Percentiles rank a stretch among this genome's conserved stretches.
Conservation (phyloP, 805 yeast species). For the Blastobotrys americana region DNA sequence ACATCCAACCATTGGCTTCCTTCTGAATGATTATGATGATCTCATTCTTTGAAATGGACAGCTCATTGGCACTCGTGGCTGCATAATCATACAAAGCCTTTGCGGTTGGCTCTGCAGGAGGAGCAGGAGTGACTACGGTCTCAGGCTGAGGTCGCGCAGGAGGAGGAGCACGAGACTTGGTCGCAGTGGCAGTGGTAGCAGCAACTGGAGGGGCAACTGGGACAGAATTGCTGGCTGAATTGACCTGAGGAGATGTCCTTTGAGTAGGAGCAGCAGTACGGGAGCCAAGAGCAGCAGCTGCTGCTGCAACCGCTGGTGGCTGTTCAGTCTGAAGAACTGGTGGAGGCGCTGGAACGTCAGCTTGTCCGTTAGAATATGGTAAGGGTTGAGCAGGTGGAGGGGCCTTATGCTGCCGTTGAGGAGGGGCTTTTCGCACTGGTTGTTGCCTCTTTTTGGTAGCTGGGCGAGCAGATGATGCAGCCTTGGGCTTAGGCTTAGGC, state of each 20-base stretch:
- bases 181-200: slow-evolving; percentile 13
- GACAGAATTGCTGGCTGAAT: slow-evolving; percentile 9
- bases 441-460: slow-evolving; percentile 17
- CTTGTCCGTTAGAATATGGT: slow-evolving; percentile 1
- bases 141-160: slow-evolving; percentile 51
- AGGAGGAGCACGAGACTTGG: slow-evolving; percentile 16
- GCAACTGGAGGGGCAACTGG: slow-evolving; percentile 22
- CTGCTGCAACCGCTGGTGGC: slow-evolving; percentile 6
- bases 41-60: slow-evolving; percentile 60
- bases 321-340: slow-evolving; percentile 20
- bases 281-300: slow-evolving; percentile 20
- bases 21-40: slow-evolving; percentile 63
- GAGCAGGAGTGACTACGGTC: slow-evolving; percentile 38
- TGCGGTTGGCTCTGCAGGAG: slow-evolving; percentile 61
- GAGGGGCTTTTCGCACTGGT: slow-evolving; percentile 7
- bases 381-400: slow-evolving; percentile 6
- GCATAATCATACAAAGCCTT: slow-evolving; percentile 60
- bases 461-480: slow-evolving; percentile 14
- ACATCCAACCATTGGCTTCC: slow-evolving; percentile 89
- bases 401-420: too few species aligned
- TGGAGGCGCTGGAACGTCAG: slow-evolving; percentile 3
- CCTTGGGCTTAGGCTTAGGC: slow-evolving; percentile 44
- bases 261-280: slow-evolving; percentile 23
- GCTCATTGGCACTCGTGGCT: slow-evolving; percentile 71
- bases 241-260: too few species aligned